These are phyloP conservation scores for Bruguiera hainesii DNA, from an alignment of 441 rosid species.

Conservation along the genomic window DNA sequence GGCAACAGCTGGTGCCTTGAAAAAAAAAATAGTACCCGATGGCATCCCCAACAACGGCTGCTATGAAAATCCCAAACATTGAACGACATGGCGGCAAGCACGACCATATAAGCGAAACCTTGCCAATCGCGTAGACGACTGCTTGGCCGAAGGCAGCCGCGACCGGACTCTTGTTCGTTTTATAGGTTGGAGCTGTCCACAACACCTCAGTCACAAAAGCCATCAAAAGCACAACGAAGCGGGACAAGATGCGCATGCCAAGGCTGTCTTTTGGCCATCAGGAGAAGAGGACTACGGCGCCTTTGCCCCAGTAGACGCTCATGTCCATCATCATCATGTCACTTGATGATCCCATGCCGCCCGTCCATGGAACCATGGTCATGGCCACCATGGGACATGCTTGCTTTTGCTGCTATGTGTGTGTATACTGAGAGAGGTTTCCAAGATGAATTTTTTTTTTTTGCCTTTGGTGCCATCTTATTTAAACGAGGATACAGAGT, in stretches of 20 bases:
- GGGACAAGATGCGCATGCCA: conserved; percentile 46
- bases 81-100: conserved; percentile 65
- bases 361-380: conserved; percentile 25
- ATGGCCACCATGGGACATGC: background rate
- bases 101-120: conserved; percentile 53
- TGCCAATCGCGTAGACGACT: conserved; percentile 25
- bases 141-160: conserved; percentile 23
- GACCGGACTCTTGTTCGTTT: conserved; percentile 8
- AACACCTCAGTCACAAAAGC: conserved; percentile 39
- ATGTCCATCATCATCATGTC: conserved; percentile 42
- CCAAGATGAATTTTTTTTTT: too few relatives aligned
- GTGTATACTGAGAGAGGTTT: too few relatives aligned
- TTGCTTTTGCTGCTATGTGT: background rate
- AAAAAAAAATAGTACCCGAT: conserved; percentile 38
- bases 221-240: conserved; percentile 35
- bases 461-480: too few relatives aligned
- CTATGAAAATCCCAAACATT: conserved; percentile 56
- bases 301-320: conserved; percentile 68
- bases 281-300: conserved; percentile 43
- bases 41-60: conserved; percentile 45
- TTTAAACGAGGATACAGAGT: too few relatives aligned
- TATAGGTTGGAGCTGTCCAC: conserved; percentile 18
- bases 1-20: conserved; percentile 34
- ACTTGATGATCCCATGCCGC: conserved; percentile 10
- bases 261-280: conserved; percentile 52